A percentile compares a stretch with the other conserved stretches of the same genome.
These are phyloP conservation scores for Imleria badia DNA, from an alignment of 768 basidiomycete genomes.

Conservation along the genomic window DNA sequence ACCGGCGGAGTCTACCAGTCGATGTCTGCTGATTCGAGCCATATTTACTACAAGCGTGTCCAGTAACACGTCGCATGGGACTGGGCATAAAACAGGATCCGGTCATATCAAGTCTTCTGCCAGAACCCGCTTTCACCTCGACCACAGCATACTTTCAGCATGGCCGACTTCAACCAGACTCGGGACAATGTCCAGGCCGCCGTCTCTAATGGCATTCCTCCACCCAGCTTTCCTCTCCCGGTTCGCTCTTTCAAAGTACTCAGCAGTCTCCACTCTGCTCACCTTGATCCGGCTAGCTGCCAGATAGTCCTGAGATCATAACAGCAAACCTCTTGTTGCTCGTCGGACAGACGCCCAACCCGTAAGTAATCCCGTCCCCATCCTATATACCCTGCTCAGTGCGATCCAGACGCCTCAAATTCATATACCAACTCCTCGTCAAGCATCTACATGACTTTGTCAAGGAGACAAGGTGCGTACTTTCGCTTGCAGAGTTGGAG, in stretches of 20 bases:
- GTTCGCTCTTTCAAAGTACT: slow-evolving; percentile 26
- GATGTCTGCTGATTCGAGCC: too few relatives aligned
- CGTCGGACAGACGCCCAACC: slow-evolving; percentile 35
- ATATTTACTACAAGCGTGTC: background rate
- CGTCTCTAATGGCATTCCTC: slow-evolving; percentile 40
- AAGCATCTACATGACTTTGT: slow-evolving; percentile 75
- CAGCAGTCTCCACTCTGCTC: background rate
- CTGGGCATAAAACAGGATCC: slow-evolving; percentile 6
- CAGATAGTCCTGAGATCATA: slow-evolving; percentile 48
- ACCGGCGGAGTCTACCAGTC: background rate
- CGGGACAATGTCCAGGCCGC: slow-evolving; percentile 22
- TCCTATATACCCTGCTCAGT: background rate
- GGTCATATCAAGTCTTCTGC: background rate
- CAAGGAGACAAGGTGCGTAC: slow-evolving; percentile 58
- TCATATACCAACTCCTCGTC: slow-evolving; percentile 52
- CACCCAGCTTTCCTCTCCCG: slow-evolving; percentile 40
- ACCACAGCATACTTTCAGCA: background rate
- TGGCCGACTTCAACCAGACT: slow-evolving; percentile 9
- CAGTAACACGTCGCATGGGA: background rate
- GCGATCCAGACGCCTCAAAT: slow-evolving; percentile 38
- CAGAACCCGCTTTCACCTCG: background rate
- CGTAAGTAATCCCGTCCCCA: slow-evolving; percentile 31
- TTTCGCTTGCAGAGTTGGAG: background rate
- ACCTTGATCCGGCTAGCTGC: slow-evolving; percentile 35
- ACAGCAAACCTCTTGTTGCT: slow-evolving; percentile 48